Conservation (phyloP, 1,284 basidiomycete species). For the Heterobasidion irregulare region DNA sequence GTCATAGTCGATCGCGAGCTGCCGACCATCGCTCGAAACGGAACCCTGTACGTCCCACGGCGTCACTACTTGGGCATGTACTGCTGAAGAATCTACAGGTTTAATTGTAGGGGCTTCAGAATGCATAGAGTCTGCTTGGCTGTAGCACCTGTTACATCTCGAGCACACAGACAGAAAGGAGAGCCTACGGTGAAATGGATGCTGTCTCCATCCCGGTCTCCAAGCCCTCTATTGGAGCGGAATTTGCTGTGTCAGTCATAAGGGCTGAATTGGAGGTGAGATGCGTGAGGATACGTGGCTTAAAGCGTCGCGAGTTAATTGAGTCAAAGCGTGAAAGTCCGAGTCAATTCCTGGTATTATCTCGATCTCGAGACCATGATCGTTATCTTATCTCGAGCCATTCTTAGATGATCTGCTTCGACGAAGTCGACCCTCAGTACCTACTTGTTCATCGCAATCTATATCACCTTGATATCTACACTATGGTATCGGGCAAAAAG, state of each 20-base stretch:
- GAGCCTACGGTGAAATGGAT: neutral
- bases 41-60: slow-evolving; percentile 98
- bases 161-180: neutral
- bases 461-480: no score
- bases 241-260: neutral
- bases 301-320: no score
- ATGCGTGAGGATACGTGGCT: no score
- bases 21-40: slow-evolving; percentile 83
- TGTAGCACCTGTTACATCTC: neutral
- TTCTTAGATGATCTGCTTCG: no score
- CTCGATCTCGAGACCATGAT: no score
- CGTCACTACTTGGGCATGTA: slow-evolving; percentile 81
- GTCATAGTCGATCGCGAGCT: slow-evolving; percentile 92
- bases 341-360: no score
- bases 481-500: no score
- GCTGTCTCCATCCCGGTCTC: neutral
- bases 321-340: no score
- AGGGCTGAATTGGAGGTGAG: no score
- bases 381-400: no score
- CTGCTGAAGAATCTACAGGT: slow-evolving; percentile 20
- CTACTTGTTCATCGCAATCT: no score
- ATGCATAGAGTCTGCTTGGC: neutral
- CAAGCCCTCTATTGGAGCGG: neutral
- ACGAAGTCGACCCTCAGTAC: no score
- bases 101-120: slow-evolving; percentile 19